Conservation (phyloP, 331 rosid genomes). For the Dryas integrifolia region DNA sequence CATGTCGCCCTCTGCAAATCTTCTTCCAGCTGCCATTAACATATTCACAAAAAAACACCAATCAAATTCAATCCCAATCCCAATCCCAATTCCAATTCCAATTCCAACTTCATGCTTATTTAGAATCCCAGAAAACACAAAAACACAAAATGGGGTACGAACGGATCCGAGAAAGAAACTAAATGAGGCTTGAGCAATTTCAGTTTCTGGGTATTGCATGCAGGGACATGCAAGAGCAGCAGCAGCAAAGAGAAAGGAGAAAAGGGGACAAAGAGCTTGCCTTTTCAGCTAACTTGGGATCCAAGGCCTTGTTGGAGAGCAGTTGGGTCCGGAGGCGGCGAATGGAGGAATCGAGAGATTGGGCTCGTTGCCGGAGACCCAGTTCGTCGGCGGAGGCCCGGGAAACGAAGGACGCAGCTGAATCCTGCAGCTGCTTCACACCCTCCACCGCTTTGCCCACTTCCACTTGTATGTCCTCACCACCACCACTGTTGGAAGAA, state of each 20-base stretch:
- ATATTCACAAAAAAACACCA: slow-evolving; percentile 18
- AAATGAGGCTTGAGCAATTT: background rate
- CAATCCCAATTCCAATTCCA: background rate
- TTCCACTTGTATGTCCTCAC: slow-evolving; percentile 47
- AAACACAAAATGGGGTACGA: background rate
- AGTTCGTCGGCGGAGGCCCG: slow-evolving; percentile 52
- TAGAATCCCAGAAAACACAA: background rate
- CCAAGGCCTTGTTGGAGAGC: slow-evolving; percentile 44
- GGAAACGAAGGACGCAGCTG: slow-evolving; percentile 50
- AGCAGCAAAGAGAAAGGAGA: background rate
- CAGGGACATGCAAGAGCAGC: background rate
- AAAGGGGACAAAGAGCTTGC: slow-evolving; percentile 21
- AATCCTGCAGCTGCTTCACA: slow-evolving; percentile 74
- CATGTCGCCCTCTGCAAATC: slow-evolving; percentile 80
- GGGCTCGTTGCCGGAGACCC: slow-evolving; percentile 69
- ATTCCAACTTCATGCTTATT: background rate
- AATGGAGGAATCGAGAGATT: slow-evolving; percentile 55
- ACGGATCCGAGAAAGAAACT: slow-evolving; percentile 2
- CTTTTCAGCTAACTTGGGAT: slow-evolving; percentile 61
- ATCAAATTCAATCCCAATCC: background rate
- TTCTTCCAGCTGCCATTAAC: slow-evolving; percentile 59
- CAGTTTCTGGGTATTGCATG: background rate
- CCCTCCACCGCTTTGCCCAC: slow-evolving; percentile 56
- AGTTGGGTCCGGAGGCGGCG: slow-evolving; percentile 60
- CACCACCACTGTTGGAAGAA: background rate